Evolutionary conservation across 2,329 filamentous ascomycete species (phyloP).

Genomic region (Calonectria naviculata): DNA sequence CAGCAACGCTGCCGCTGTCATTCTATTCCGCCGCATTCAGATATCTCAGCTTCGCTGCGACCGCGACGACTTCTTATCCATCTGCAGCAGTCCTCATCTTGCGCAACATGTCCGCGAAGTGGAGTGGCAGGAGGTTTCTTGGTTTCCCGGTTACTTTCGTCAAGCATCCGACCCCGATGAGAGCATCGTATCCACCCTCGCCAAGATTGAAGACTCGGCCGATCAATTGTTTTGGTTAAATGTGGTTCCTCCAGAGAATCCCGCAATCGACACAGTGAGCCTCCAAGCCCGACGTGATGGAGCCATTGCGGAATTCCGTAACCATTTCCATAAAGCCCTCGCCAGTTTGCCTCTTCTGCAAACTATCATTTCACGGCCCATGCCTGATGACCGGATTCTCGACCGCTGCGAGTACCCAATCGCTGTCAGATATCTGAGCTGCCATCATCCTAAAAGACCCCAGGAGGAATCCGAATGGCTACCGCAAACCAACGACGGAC

Average conservation of each 20-base stretch:
- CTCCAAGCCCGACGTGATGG: neutral
- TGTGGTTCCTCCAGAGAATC: neutral
- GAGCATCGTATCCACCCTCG: neutral
- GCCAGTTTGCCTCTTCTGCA: neutral
- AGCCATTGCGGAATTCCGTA: neutral
- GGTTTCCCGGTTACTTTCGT: conserved; percentile 3
- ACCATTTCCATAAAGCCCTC: neutral
- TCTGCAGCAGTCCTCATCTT: neutral
- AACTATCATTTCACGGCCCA: neutral
- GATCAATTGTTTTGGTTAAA: neutral
- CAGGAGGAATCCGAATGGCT: neutral
- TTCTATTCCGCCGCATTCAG: neutral
- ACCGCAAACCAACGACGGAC: neutral
- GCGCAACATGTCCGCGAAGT: neutral
- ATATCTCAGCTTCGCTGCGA: neutral
- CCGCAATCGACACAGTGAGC: neutral
- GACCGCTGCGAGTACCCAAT: neutral
- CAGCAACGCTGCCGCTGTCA: neutral
- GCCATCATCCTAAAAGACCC: neutral
- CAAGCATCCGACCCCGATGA: neutral
- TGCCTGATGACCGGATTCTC: neutral
- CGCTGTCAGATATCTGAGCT: neutral
- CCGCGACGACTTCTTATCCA: neutral
- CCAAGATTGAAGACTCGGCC: neutral
- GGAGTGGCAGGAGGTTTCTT: conserved; percentile 11